Conservation (phyloP, 768 basidiomycete species). For the Leccinum truebloodii region DNA sequence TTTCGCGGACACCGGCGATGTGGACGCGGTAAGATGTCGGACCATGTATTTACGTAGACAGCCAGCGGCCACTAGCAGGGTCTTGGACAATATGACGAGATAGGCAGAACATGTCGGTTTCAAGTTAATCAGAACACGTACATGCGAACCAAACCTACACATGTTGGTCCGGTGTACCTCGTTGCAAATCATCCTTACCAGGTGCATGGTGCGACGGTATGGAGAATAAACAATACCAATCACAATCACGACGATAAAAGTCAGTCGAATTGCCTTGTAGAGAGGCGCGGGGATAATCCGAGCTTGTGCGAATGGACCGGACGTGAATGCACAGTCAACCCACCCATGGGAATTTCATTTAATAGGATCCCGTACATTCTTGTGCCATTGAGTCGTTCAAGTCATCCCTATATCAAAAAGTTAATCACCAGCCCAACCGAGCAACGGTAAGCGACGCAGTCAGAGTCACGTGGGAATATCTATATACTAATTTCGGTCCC, state of each 20-base stretch:
- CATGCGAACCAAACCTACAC: neutral
- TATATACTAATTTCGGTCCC: neutral
- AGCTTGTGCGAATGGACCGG: conserved; percentile 7
- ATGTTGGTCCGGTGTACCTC: neutral
- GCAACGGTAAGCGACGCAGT: neutral
- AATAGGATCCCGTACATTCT: neutral
- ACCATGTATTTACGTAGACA: neutral
- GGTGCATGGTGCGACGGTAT: neutral
- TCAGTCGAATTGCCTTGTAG: neutral
- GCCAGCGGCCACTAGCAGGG: neutral
- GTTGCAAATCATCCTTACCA: neutral
- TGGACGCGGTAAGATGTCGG: conserved; percentile 6
- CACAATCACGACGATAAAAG: neutral
- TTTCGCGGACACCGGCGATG: conserved; percentile 8
- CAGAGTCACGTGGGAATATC: neutral
- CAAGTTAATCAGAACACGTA: neutral
- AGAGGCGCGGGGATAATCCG: neutral
- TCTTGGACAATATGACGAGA: neutral
- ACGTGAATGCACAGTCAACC: neutral
- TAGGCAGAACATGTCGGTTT: neutral
- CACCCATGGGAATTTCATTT: neutral
- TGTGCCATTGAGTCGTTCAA: neutral
- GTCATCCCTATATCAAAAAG: neutral
- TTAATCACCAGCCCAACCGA: neutral
- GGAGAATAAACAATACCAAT: neutral